Percentiles rank a stretch among this genome's conserved stretches.
Conservation (phyloP, 441 rosid genomes). For the Omphalea diandra region DNA sequence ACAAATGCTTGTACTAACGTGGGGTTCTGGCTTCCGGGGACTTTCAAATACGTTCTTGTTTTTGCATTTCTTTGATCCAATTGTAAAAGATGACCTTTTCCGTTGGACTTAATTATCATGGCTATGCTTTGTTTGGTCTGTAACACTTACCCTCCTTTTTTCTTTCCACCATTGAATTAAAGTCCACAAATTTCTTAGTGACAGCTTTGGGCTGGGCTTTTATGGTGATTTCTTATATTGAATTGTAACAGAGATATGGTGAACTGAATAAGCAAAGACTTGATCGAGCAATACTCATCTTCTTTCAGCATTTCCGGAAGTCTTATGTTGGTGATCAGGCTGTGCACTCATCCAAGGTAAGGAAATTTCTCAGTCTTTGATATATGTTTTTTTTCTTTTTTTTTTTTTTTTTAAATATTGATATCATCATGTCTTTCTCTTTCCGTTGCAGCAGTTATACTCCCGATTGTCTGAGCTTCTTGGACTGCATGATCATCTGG, state of each 20-base stretch:
- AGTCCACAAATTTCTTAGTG: background rate
- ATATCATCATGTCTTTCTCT: constrained; percentile 35
- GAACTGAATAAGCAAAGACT: constrained; percentile 96
- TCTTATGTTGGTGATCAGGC: constrained; percentile 99
- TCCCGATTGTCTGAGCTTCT: constrained; percentile 89
- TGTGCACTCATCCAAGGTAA: constrained; percentile 98
- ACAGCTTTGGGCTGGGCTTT: background rate
- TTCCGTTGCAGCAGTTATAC: constrained; percentile 91
- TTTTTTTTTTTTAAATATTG: too few species aligned
- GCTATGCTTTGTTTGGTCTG: background rate
- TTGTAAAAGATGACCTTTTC: background rate
- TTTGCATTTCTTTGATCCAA: background rate
- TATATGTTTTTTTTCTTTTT: background rate
- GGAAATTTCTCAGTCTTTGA: constrained; percentile 16
- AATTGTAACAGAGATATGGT: constrained; percentile 72
- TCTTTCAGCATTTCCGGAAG: constrained; percentile 97
- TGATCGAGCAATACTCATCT: constrained; percentile 94
- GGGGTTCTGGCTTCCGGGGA: background rate
- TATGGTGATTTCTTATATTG: constrained; percentile 4
- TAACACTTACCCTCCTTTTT: background rate
- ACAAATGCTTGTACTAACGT: background rate
- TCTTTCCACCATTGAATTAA: background rate
- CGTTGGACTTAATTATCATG: background rate
- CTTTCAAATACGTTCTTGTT: background rate
- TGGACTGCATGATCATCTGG: constrained; percentile 92